These are phyloP conservation scores for Croton laevigatus DNA, from an alignment of 441 rosid species.

Conservation along the genomic window DNA sequence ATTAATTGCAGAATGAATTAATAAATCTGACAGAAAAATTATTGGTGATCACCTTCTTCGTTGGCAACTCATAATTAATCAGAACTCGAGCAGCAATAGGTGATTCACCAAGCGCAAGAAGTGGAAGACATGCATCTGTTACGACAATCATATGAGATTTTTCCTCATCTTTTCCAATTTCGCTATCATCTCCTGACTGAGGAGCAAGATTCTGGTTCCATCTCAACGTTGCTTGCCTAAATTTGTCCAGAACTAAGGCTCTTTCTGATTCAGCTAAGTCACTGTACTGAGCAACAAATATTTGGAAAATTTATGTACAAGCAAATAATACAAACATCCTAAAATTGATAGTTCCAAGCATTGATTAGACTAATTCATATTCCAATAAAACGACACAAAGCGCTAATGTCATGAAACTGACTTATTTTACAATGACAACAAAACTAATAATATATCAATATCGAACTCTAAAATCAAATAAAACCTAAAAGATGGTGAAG, in stretches of 20 bases:
- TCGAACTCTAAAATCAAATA: background rate
- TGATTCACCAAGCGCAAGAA: slow-evolving; percentile 60
- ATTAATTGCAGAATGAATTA: background rate
- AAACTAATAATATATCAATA: too few relatives aligned
- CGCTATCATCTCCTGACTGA: slow-evolving; percentile 38
- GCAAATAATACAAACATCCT: slow-evolving; percentile 1
- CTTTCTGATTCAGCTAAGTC: slow-evolving; percentile 70
- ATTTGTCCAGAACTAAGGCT: slow-evolving; percentile 47
- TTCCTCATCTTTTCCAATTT: slow-evolving; percentile 35
- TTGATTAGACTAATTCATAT: background rate
- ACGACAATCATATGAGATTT: slow-evolving; percentile 68
- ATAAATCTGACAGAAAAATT: background rate
- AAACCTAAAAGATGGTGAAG: background rate
- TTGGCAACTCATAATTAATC: slow-evolving; percentile 83
- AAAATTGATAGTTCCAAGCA: background rate
- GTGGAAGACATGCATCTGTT: slow-evolving; percentile 81
- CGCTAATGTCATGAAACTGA: background rate
- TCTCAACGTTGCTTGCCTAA: slow-evolving; percentile 45
- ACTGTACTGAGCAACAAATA: slow-evolving; percentile 46
- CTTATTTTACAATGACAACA: too few relatives aligned
- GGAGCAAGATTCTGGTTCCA: slow-evolving; percentile 49
- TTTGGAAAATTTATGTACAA: background rate
- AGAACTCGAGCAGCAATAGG: slow-evolving; percentile 59
- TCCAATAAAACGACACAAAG: too few relatives aligned
- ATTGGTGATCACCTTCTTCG: slow-evolving; percentile 50